Evolutionary conservation across 2,329 filamentous ascomycete species (phyloP), one percentile per base, ranked within the genome.

Genomic region (Penicillium sp.): DNA sequence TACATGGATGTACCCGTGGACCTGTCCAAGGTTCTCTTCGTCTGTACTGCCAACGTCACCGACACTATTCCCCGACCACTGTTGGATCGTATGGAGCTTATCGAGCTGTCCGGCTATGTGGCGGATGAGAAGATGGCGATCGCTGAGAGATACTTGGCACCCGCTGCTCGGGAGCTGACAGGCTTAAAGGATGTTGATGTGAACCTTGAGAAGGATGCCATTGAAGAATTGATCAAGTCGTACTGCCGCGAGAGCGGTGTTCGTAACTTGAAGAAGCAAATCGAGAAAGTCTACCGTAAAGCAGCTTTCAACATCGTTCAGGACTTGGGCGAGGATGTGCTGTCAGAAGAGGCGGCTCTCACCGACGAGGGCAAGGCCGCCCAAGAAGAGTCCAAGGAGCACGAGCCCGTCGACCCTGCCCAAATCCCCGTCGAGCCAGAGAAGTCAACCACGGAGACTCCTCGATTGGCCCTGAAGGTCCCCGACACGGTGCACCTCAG

Each of bases 101-200:
- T 99, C 63, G 87, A 95, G 59, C 83, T 99, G 2, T 97, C 93
- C 34, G 94, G 94, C 10, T 99, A 99, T 69, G 93, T 99, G 47
- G 87, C 93, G 0, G 93, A 99, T 62, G 94, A 99, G 81, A 99
- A 99, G 83, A 97, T 96, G 86, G 93, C 94, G 3, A 99, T 99
- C 67, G 94, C 94, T 3, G 89, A 99, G 71, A 85, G 86, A 61
- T 99, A 99, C 69, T 84, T 99, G 24, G 90, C 91, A 0, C 94
- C 94, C 7, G 89, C 91, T 45, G 94, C 95, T n/a, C 96, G 96
- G 75, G 92, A 97, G 59, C 81, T 96, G 55, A 93, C 91, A 36
- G 94, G 94, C 27, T 78, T 99, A 58, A 91, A 96, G 71, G 85
- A 94, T 18, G 93, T 92, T 18, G 89, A 97, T 68, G 92, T 99